A percentile compares a stretch with the other conserved stretches of the same genome.
Conservation (phyloP, 2,329 filamentous ascomycete species). For the Lecanicillium sp. region DNA sequence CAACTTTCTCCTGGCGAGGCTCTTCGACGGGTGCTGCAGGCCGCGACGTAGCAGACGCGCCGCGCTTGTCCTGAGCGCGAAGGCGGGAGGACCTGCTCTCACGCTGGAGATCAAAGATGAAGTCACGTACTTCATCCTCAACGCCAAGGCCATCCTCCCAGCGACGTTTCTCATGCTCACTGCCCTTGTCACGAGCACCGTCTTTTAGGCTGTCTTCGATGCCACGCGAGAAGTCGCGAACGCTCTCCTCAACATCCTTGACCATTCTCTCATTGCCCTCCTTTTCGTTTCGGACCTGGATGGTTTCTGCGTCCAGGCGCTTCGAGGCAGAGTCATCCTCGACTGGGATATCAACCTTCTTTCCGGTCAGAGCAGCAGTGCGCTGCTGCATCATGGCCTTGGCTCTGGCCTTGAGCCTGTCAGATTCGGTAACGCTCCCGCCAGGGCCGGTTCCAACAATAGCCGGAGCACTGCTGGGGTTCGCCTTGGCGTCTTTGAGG, state of each 20-base stretch:
- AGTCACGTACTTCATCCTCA: constrained; percentile 93
- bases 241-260: constrained; percentile 90
- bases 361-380: constrained; percentile 84
- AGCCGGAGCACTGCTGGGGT: constrained; percentile 70
- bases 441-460: constrained; percentile 92
- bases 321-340: constrained; percentile 75
- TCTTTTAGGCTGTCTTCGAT: constrained; percentile 86
- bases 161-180: constrained; percentile 82
- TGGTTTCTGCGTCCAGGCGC: constrained; percentile 81
- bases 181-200: constrained; percentile 63
- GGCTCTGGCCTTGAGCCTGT: constrained; percentile 87
- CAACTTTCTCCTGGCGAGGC: constrained; percentile 27
- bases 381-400: constrained; percentile 99
- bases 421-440: constrained; percentile 82
- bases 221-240: constrained; percentile 75
- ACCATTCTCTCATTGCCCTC: constrained; percentile 97
- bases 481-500: constrained; percentile 83
- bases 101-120: constrained; percentile 93
- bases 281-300: constrained; percentile 72
- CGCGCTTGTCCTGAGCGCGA: constrained; percentile 47
- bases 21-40: constrained; percentile 33
- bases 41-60: constrained; percentile 24
- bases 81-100: constrained; percentile 71
- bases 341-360: constrained; percentile 59
- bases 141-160: constrained; percentile 97